phyloP scores from a whole-genome alignment of 495 filamentous ascomycete genomes.

The Talaromyces nanjingensis region DNA sequence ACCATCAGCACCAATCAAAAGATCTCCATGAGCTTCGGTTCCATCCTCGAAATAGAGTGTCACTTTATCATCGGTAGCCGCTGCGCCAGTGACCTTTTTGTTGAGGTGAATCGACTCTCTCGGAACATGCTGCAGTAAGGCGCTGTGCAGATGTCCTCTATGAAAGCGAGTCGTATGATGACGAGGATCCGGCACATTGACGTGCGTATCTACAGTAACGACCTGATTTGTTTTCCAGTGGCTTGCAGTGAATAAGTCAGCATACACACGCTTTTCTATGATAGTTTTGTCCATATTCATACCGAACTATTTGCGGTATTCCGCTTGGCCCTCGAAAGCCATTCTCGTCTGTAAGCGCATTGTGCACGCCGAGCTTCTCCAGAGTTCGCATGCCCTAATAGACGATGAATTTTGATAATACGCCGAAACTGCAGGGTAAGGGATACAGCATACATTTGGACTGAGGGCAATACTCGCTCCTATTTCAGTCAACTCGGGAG shows the following conservation, averaged over 20 bases:
- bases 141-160: slow-evolving; percentile 38
- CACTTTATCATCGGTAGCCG: slow-evolving; percentile 15
- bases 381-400: slow-evolving; percentile 38
- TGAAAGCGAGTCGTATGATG: slow-evolving; percentile 42
- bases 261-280: no score
- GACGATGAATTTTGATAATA: not conserved
- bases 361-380: slow-evolving; percentile 35
- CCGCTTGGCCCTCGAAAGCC: slow-evolving; percentile 34
- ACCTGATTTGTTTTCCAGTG: slow-evolving; percentile 41
- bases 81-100: slow-evolving; percentile 16
- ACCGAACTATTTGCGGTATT: slow-evolving; percentile 29
- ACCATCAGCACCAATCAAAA: slow-evolving; percentile 32
- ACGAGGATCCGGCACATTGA: slow-evolving; percentile 28
- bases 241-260: slow-evolving; percentile 6
- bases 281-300: not conserved
- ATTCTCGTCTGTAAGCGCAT: slow-evolving; percentile 31
- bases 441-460: slow-evolving; percentile 29
- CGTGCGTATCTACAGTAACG: slow-evolving; percentile 30
- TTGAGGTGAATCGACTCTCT: slow-evolving; percentile 20
- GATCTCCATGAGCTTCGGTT: slow-evolving; percentile 19
- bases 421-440: not conserved
- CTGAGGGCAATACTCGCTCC: slow-evolving; percentile 44
- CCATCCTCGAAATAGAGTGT: slow-evolving; percentile 25
- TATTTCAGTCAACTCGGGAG: slow-evolving; percentile 37
- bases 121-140: slow-evolving; percentile 34